Conservation (phyloP, 139 green algal genomes). For the Zygnema cylindricum region DNA sequence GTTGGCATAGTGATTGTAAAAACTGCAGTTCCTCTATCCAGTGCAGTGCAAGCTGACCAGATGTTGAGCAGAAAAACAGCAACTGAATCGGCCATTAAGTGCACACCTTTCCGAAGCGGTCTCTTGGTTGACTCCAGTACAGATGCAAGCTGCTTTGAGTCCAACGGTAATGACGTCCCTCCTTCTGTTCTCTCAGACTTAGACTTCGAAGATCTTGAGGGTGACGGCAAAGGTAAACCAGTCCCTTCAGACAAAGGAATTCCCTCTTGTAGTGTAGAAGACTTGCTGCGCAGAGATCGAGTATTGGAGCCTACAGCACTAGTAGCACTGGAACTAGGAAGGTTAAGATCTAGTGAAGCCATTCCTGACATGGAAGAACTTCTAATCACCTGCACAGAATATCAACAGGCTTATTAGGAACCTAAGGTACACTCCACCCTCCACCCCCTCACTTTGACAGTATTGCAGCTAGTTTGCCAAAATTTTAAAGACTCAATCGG, state of each 20-base stretch:
- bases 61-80: too few relatives aligned
- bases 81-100: neutral
- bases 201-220: neutral
- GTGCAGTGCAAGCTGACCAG: too few relatives aligned
- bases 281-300: neutral
- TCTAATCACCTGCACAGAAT: neutral
- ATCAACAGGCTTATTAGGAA: too few relatives aligned
- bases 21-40: too few relatives aligned
- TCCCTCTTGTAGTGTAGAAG: neutral
- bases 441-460: too few relatives aligned
- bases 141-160: neutral
- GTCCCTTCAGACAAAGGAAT: neutral
- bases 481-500: too few relatives aligned
- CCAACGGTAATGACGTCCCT: neutral
- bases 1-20: too few relatives aligned
- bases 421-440: too few relatives aligned
- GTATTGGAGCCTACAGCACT: neutral
- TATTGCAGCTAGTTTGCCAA: too few relatives aligned
- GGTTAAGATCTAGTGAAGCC: neutral
- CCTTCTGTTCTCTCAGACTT: neutral
- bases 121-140: neutral
- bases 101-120: constrained; percentile 14
- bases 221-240: neutral
- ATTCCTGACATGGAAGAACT: neutral
- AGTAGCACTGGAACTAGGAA: neutral